A percentile compares a stretch with the other conserved stretches of the same genome.
phyloP scores from a whole-genome alignment of 148 eudicot genomes.

The Polygonum maritimum region DNA sequence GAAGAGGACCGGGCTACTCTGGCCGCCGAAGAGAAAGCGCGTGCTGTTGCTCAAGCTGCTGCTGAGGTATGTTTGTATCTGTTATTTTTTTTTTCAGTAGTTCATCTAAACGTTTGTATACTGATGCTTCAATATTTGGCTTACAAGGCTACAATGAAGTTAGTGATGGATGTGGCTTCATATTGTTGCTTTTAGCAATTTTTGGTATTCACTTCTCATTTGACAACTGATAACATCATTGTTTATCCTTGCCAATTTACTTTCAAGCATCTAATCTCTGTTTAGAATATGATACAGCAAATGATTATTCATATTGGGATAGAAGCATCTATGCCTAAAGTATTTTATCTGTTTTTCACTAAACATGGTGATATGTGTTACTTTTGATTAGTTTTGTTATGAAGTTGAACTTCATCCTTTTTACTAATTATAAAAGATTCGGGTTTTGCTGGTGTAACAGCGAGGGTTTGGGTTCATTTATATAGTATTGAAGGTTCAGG shows the following conservation, averaged over 20 bases:
- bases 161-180: conserved; percentile 5
- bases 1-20: conserved; percentile 83
- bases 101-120: too few species aligned
- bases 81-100: not conserved
- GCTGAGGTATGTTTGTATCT: conserved; percentile 55
- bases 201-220: not conserved
- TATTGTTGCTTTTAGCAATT: not conserved
- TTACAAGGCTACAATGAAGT: not conserved
- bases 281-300: not conserved
- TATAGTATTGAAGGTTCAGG: not conserved
- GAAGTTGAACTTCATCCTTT: not conserved
- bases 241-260: not conserved
- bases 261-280: not conserved
- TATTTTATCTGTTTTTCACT: not conserved
- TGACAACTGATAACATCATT: not conserved
- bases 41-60: conserved; percentile 82
- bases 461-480: not conserved
- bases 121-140: not conserved
- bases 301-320: not conserved
- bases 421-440: not conserved
- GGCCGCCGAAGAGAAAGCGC: conserved; percentile 95
- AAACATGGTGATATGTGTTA: not conserved
- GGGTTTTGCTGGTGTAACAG: not conserved
- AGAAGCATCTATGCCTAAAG: not conserved
- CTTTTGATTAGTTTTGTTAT: not conserved